Conservation (phyloP, 1,284 basidiomycete genomes). For the Fereydounia khargensis region DNA sequence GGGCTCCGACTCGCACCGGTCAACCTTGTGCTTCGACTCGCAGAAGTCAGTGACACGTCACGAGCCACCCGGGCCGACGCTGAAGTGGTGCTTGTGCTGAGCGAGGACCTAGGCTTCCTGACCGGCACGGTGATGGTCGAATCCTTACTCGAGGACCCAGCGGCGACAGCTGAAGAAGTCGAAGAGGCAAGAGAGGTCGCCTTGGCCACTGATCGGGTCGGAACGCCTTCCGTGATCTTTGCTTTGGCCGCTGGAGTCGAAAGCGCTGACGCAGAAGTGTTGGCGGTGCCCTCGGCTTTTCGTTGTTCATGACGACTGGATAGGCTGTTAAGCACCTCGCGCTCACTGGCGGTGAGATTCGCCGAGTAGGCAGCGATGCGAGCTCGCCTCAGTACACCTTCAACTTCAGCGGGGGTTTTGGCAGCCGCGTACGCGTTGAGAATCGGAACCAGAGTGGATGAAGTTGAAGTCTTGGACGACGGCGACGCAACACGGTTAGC, state of each 20-base stretch:
- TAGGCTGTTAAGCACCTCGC: constrained; percentile 41
- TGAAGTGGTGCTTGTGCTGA: constrained; percentile 5
- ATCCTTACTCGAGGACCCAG: constrained; percentile 2
- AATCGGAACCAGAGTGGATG: constrained; percentile 37
- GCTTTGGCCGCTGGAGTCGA: no score
- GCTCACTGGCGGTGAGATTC: constrained; percentile 32
- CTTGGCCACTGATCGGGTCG: no score
- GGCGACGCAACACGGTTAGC: background rate
- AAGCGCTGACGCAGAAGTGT: constrained; percentile 5
- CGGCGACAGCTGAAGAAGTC: constrained; percentile 8
- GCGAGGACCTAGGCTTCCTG: constrained; percentile 24
- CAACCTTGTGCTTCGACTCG: background rate
- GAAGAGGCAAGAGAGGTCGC: no score
- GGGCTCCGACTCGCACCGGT: constrained; percentile 2
- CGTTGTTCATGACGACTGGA: constrained; percentile 29
- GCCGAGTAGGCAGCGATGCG: constrained; percentile 43
- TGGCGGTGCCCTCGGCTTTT: constrained; percentile 3
- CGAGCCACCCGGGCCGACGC: background rate
- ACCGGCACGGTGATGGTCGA: constrained; percentile 13
- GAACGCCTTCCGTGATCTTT: no score
- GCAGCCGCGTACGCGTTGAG: constrained; percentile 48
- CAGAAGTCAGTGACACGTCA: background rate
- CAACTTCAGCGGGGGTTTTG: constrained; percentile 48
- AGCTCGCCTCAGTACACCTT: constrained; percentile 41
- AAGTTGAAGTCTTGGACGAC: constrained; percentile 14